Evolutionary conservation across 129 eudicot species (phyloP), one percentile per base, ranked within the genome.

Genomic region (Pittosporum tobira): DNA sequence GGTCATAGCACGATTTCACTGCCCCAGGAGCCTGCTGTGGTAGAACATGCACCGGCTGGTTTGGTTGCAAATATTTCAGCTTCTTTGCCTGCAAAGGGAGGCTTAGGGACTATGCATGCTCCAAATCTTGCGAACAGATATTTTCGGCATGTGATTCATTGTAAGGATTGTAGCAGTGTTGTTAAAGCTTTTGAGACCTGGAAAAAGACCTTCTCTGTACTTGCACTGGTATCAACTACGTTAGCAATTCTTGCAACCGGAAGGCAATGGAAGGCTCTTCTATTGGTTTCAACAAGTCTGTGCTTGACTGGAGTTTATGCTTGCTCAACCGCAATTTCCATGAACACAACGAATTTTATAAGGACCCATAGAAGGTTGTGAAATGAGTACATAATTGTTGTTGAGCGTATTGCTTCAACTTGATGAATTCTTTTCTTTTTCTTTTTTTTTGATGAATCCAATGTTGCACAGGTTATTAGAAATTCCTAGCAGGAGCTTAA

Each of bases 1-100:
- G 99, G 99, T 36, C 85, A 87, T 49, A 74, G 71, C 43, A 83
- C 96, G 0, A 69, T 93, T 74, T 81, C 90, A 7, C 72, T 79
- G n/a, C 96, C 96, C 2, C 46, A 66, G 18, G 71, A 63, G 45
- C 79, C 96, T 3, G 99, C 99, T 9, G 96, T 93, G 21, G 84
- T 93, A 1, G 99, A 93, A 65, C 99, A 93, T 50, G 96, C 99
- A 8, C 99, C 96, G 27, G 96, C 96, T 11, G 99, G 99, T 26
- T 65, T 93, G 28, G 81, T 81, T 12, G 99, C 99, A 3, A 84
- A 71, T 31, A 37, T 93, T 43, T 84, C 94, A 6, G 99, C 99
- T 30, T 71, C 96, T 6, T 79, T 71, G 34, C 99, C 96, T n/a
- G 88, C 99, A 7, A 93, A 93, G 70, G 99, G 96, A 1, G 99